Evolutionary conservation across 2,329 filamentous ascomycete species (phyloP).

Genomic region (Acephala macrosclerotiorum): DNA sequence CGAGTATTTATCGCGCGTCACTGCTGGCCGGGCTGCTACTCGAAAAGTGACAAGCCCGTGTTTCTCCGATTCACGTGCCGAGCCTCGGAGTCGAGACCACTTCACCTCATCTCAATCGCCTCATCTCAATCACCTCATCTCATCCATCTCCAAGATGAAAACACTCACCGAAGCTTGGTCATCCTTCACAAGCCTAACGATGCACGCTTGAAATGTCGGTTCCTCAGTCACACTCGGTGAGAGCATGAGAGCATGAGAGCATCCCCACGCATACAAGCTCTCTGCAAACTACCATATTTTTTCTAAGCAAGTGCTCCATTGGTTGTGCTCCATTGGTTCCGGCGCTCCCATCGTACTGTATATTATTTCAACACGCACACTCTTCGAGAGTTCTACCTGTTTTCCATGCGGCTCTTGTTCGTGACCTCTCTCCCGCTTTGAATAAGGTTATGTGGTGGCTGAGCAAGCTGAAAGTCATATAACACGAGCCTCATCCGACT

Average conservation of each 20-base stretch:
- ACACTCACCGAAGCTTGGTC: not conserved
- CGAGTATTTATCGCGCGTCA: constrained; percentile 5
- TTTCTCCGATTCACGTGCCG: not conserved
- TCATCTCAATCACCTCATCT: not conserved
- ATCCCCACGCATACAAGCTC: too few relatives aligned
- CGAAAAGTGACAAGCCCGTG: not conserved
- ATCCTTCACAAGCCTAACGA: not conserved
- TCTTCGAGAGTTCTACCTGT: too few relatives aligned
- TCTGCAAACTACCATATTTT: too few relatives aligned
- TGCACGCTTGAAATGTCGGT: not conserved
- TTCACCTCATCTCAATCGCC: not conserved
- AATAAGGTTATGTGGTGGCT: too few relatives aligned
- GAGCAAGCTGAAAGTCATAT: too few relatives aligned
- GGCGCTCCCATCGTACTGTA: too few relatives aligned
- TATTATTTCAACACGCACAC: too few relatives aligned
- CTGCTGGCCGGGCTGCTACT: not conserved
- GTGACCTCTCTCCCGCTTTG: too few relatives aligned
- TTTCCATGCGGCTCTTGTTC: too few relatives aligned
- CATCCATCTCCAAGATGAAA: not conserved
- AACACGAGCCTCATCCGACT: too few relatives aligned
- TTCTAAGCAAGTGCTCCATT: too few relatives aligned
- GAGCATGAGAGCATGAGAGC: not conserved
- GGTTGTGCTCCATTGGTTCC: too few relatives aligned
- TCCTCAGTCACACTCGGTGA: not conserved
- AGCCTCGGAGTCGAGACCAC: not conserved